phyloP scores from a whole-genome alignment of 495 filamentous ascomycete genomes.

The Eremomyces bilateralis region DNA sequence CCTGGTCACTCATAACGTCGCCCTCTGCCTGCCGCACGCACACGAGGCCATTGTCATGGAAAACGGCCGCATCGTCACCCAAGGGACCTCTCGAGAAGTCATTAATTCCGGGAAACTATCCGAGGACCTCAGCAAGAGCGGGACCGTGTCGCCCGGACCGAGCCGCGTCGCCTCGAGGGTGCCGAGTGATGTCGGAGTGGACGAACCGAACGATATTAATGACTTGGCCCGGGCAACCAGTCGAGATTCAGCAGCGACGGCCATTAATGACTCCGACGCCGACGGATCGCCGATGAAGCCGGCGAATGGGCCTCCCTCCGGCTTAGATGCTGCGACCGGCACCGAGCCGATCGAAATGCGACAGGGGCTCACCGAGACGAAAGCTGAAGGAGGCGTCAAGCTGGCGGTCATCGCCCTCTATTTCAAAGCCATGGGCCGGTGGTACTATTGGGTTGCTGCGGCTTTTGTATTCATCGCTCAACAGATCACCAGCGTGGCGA shows the following conservation, averaged over 20 bases:
- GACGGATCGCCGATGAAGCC: too few species aligned
- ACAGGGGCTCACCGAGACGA: conserved; percentile 34
- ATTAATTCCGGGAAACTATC: conserved; percentile 68
- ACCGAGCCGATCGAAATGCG: conserved; percentile 1
- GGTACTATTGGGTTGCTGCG: conserved; percentile 80
- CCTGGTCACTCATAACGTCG: conserved; percentile 87
- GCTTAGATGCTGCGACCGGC: conserved; percentile 10
- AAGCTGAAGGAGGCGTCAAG: conserved; percentile 68
- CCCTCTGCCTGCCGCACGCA: conserved; percentile 57
- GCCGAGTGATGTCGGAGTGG: conserved; percentile 37
- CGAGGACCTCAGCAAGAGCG: conserved; percentile 58
- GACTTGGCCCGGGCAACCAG: neutral
- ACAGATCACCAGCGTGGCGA: conserved; percentile 64
- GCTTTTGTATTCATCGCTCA: conserved; percentile 52
- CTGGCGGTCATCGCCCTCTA: conserved; percentile 69
- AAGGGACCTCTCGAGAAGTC: conserved; percentile 56
- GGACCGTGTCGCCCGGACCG: conserved; percentile 36
- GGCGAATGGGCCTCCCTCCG: conserved; percentile 16
- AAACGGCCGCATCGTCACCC: conserved; percentile 58
- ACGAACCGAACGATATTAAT: conserved; percentile 9
- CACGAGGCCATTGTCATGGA: conserved; percentile 66
- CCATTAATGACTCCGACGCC: conserved; percentile 10
- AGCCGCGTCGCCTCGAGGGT: conserved; percentile 54
- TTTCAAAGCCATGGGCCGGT: conserved; percentile 68
- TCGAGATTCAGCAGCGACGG: neutral